Evolutionary conservation across 1,284 basidiomycete species (phyloP).

Genomic region (Malassezia slooffiae): DNA sequence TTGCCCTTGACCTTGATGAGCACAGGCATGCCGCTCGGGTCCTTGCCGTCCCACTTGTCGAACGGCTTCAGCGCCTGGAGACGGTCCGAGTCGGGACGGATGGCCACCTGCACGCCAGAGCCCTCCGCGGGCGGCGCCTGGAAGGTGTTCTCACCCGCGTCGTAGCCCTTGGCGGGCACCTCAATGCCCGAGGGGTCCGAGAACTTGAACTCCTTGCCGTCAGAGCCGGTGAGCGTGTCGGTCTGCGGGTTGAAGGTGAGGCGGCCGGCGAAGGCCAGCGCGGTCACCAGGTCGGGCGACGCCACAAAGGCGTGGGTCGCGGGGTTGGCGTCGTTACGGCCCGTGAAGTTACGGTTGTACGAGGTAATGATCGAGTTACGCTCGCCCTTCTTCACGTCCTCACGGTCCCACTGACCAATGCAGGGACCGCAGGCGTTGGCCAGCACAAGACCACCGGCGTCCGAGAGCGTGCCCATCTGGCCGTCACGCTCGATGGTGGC

Average conservation of each 20-base stretch:
- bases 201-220: constrained; percentile 98
- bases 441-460: constrained; percentile 79
- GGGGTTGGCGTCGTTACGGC: constrained; percentile 97
- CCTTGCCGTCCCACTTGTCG: constrained; percentile 83
- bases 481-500: constrained; percentile 96
- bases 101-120: constrained; percentile 69
- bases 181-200: constrained; percentile 75
- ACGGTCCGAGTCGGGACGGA: constrained; percentile 80
- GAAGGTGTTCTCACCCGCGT: constrained; percentile 94
- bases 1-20: constrained; percentile 98
- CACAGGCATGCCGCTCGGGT: constrained; percentile 75
- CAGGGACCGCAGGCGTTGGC: constrained; percentile 98
- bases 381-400: constrained; percentile 91
- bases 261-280: constrained; percentile 85
- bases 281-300: constrained; percentile 94
- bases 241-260: constrained; percentile 95
- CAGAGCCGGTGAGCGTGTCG: constrained; percentile 73
- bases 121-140: constrained; percentile 84
- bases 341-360: constrained; percentile 99
- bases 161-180: constrained; percentile 87
- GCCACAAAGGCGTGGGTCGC: constrained; percentile 98
- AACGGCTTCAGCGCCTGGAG: constrained; percentile 89
- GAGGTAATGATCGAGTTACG: constrained; percentile 87
- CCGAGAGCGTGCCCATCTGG: constrained; percentile 74
- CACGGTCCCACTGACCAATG: constrained; percentile 97